phyloP scores from a whole-genome alignment of 768 basidiomycete species.

The Roridomyces roridus region DNA sequence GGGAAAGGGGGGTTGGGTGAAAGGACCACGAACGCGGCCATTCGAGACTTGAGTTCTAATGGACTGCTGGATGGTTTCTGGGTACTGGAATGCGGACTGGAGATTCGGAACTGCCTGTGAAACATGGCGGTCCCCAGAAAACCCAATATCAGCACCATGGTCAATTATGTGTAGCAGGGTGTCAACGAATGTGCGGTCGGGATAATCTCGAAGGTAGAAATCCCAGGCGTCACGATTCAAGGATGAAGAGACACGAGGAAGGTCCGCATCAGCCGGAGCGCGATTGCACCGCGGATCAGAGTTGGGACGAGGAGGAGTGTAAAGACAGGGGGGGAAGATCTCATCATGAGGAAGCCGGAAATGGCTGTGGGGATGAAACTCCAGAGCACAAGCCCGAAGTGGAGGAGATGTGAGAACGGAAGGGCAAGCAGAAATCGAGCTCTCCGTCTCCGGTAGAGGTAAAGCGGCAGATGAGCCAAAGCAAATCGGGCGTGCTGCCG shows the following conservation, averaged over 20 bases:
- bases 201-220: constrained; percentile 16
- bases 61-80: neutral
- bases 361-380: neutral
- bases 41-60: constrained; percentile 6
- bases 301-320: constrained; percentile 20
- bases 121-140: neutral
- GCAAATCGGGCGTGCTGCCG: neutral
- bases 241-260: neutral
- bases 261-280: neutral
- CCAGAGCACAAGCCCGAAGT: neutral
- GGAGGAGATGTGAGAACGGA: too few relatives aligned
- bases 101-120: neutral
- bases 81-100: neutral
- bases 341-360: neutral
- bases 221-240: constrained; percentile 12
- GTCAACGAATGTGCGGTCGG: constrained; percentile 12
- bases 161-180: constrained; percentile 24
- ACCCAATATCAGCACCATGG: constrained; percentile 23
- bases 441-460: neutral
- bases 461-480: neutral
- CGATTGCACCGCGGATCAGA: constrained; percentile 20
- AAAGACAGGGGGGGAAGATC: constrained; percentile 11
- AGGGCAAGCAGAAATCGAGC: too few relatives aligned
- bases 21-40: constrained; percentile 28
- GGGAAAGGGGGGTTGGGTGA: constrained; percentile 17